phyloP scores from a whole-genome alignment of 768 basidiomycete genomes.

The Trametes meyenii region DNA sequence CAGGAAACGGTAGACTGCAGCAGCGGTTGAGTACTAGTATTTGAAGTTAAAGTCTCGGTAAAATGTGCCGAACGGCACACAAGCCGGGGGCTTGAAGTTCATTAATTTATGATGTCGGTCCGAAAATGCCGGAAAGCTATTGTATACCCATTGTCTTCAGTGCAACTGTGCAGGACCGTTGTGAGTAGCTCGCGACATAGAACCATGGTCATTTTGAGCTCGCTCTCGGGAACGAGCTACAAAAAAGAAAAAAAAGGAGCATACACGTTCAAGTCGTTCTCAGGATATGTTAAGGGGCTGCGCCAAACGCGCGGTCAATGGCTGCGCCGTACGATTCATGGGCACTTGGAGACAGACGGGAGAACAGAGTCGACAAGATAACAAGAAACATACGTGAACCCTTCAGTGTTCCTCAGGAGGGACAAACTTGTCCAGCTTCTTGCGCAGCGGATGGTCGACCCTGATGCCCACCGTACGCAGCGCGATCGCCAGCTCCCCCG shows the following conservation, averaged over 20 bases:
- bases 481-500: constrained; percentile 51
- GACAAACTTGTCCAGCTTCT: constrained; percentile 63
- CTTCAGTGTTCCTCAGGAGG: constrained; percentile 17
- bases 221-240: too few species aligned
- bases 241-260: too few species aligned
- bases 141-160: too few species aligned
- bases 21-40: too few species aligned
- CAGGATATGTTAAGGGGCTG: too few species aligned
- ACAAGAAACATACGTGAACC: not conserved
- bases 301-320: not conserved
- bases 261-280: too few species aligned
- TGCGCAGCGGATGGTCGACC: constrained; percentile 67
- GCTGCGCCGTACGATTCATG: not conserved
- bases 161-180: too few species aligned
- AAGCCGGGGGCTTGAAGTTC: not conserved
- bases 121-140: not conserved
- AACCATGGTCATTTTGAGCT: too few species aligned
- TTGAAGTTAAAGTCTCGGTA: not conserved
- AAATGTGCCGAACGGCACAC: not conserved
- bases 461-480: constrained; percentile 60
- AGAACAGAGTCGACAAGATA: too few species aligned
- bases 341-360: too few species aligned
- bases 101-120: not conserved
- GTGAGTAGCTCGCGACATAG: not conserved
- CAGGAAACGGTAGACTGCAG: too few species aligned